These are phyloP conservation scores for Sporothrix globosa DNA, from an alignment of 2,329 filamentous ascomycete genomes.

Conservation along the genomic window DNA sequence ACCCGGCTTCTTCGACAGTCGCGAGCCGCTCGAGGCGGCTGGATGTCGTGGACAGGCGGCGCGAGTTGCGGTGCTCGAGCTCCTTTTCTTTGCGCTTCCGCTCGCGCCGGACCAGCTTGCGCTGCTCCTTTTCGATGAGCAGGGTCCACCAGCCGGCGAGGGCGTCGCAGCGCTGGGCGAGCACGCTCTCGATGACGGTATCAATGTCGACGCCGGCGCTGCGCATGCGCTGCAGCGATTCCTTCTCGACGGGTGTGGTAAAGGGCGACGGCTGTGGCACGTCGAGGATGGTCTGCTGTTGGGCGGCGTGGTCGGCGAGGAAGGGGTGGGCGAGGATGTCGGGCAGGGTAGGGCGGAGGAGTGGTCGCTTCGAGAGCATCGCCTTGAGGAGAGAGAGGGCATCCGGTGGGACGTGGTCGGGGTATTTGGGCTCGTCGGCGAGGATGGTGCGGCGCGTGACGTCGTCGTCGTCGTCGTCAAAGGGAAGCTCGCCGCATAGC, in stretches of 20 bases:
- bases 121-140: conserved; percentile 89
- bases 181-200: conserved; percentile 88
- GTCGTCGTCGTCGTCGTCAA: conserved; percentile 93
- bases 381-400: conserved; percentile 75
- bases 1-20: conserved; percentile 53
- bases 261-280: conserved; percentile 80
- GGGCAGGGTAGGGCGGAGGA: conserved; percentile 77
- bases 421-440: conserved; percentile 81
- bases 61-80: conserved; percentile 69
- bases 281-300: conserved; percentile 87
- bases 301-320: conserved; percentile 79
- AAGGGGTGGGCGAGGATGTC: conserved; percentile 90
- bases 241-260: conserved; percentile 82
- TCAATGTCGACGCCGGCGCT: conserved; percentile 94
- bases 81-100: conserved; percentile 85
- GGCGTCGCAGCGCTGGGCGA: conserved; percentile 85
- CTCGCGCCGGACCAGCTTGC: conserved; percentile 79
- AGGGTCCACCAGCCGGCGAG: conserved; percentile 96
- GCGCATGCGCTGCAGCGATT: conserved; percentile 88
- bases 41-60: conserved; percentile 85
- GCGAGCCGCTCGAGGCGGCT: conserved; percentile 82
- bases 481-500: conserved; percentile 83
- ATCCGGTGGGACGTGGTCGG: conserved; percentile 75
- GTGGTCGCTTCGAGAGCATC: conserved; percentile 86
- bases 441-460: conserved; percentile 84